Conservation (phyloP, 163 green algal genomes). For the Scenedesmus sp. region DNA sequence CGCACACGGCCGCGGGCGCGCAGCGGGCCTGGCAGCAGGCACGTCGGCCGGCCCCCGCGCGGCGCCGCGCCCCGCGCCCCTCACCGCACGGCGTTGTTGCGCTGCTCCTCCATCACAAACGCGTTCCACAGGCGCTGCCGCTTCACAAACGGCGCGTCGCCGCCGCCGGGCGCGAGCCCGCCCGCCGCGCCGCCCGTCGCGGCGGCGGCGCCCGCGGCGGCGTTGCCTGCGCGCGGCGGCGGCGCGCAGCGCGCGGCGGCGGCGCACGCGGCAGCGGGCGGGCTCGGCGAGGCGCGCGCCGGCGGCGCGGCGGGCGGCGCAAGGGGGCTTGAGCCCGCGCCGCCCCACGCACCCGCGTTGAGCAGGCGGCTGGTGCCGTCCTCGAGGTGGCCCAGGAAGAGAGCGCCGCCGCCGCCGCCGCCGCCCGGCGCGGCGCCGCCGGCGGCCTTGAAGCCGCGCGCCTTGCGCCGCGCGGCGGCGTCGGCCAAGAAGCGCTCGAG, state of each 20-base stretch:
- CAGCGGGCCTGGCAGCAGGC: too few relatives aligned
- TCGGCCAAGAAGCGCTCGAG: conserved; percentile 69
- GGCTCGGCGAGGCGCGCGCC: conserved; percentile 1
- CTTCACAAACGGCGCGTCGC: conserved; percentile 60
- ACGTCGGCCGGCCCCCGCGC: too few relatives aligned
- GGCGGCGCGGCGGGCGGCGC: conserved; percentile 15
- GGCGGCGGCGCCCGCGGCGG: conserved; percentile 13
- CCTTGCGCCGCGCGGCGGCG: conserved; percentile 48
- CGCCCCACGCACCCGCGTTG: too few relatives aligned
- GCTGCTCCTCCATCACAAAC: conserved; percentile 74
- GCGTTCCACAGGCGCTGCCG: conserved; percentile 78
- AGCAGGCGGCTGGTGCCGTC: conserved; percentile 34
- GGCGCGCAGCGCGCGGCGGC: background rate
- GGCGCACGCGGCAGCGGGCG: too few relatives aligned
- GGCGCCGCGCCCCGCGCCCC: too few relatives aligned
- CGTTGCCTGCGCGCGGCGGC: background rate
- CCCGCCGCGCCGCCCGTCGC: background rate
- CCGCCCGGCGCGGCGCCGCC: conserved; percentile 10
- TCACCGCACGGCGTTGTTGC: conserved; percentile 53
- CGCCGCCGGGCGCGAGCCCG: background rate
- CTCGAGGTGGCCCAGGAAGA: conserved; percentile 26
- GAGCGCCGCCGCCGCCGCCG: background rate
- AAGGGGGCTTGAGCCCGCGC: too few relatives aligned
- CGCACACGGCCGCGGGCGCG: too few relatives aligned
- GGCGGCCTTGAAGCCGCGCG: conserved; percentile 45